Percentiles rank a stretch among this genome's conserved stretches.
Conservation (phyloP, 2,329 filamentous ascomycete species). For the Botrytis fragariae region DNA sequence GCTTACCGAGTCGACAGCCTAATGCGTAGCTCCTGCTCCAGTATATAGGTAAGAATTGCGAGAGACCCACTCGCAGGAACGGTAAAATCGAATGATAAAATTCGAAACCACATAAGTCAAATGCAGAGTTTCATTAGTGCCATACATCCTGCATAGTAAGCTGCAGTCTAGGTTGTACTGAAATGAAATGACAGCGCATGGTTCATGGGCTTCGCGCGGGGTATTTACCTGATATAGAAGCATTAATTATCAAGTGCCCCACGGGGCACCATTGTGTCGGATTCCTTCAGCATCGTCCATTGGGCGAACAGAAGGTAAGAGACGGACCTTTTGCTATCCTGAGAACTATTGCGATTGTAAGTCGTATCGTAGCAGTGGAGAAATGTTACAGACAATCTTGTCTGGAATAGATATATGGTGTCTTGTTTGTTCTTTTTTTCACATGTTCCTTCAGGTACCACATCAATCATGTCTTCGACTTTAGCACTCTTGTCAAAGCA, state of each 20-base stretch:
- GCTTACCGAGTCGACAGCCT: neutral
- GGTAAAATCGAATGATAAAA: neutral
- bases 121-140: neutral
- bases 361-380: neutral
- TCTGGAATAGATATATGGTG: neutral
- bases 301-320: neutral
- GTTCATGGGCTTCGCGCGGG: conserved; percentile 11
- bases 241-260: neutral
- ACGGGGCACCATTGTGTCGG: neutral
- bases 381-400: neutral
- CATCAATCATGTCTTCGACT: conserved; percentile 15
- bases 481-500: conserved; percentile 23
- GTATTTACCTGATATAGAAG: neutral
- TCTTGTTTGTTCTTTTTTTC: neutral
- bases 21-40: neutral
- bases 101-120: neutral
- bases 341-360: neutral
- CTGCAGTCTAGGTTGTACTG: neutral
- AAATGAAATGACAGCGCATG: neutral
- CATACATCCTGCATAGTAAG: conserved; percentile 8
- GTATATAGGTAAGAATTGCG: neutral
- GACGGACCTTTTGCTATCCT: neutral
- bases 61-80: neutral
- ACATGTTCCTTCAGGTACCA: neutral
- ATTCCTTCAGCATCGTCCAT: conserved; percentile 5